Percentiles rank a stretch among this genome's conserved stretches.
phyloP scores from a whole-genome alignment of 805 yeast genomes.

The Wickerhamiella nectarea region DNA sequence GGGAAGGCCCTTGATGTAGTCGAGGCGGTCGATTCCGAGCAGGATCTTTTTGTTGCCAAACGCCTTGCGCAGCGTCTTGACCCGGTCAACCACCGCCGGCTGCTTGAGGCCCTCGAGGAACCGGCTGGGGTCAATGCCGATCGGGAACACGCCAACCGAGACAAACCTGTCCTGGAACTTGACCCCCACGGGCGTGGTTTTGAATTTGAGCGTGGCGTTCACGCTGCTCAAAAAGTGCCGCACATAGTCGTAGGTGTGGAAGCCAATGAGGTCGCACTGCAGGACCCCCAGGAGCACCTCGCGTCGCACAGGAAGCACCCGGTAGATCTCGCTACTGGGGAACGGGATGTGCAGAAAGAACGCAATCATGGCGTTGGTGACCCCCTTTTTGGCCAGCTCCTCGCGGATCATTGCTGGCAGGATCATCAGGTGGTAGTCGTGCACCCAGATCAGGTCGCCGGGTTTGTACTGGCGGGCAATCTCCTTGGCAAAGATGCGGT shows the following conservation, averaged over 20 bases:
- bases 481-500: constrained; percentile 62
- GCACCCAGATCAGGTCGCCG: constrained; percentile 91
- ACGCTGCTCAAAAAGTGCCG: constrained; percentile 89
- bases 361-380: constrained; percentile 54
- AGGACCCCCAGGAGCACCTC: constrained; percentile 86
- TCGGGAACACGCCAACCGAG: constrained; percentile 94
- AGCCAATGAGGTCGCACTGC: constrained; percentile 89
- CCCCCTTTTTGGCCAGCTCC: constrained; percentile 29
- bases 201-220: constrained; percentile 64
- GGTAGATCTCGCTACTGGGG: constrained; percentile 91
- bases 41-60: constrained; percentile 69
- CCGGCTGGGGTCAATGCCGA: constrained; percentile 91
- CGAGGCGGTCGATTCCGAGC: constrained; percentile 93
- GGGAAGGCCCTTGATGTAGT: constrained; percentile 96
- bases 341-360: constrained; percentile 96
- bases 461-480: constrained; percentile 60
- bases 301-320: constrained; percentile 88
- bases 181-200: constrained; percentile 84
- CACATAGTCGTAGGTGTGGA: constrained; percentile 98
- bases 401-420: constrained; percentile 79
- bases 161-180: constrained; percentile 63
- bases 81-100: constrained; percentile 49
- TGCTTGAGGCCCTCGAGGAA: constrained; percentile 66
- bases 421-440: constrained; percentile 93
- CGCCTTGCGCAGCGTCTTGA: constrained; percentile 47